Evolutionary conservation across 257 asterid genomes (phyloP), one percentile per base, ranked within the genome.

Genomic region (Vinca minor): DNA sequence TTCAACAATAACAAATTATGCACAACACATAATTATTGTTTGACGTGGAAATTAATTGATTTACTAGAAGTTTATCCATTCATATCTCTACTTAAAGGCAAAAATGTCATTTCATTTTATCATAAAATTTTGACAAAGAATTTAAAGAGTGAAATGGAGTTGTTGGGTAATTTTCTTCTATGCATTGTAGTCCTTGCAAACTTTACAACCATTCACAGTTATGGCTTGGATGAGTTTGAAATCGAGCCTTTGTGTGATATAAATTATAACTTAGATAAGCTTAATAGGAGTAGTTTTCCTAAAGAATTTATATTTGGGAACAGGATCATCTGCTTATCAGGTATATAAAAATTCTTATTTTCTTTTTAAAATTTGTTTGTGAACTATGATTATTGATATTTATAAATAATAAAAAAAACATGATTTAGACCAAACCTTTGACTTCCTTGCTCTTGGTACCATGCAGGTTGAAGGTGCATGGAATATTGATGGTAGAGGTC

Each of bases 321-420:
- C 76, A 18, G 55, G 71, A 2, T 59, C 76, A 3, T 26, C 76
- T 28, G 76, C 76, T 20, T 72, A 66, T 60, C 68, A 66, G 71
- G 76, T 66, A 54, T 18, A 17, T 42, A 25, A 12, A 34, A 17
- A 41, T 1, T 10, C 13, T 4, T 41, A 3, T 8, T 41, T 12
- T 1, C 1, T 1, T 8, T 4, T 41, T 17, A 41, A 8, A 39
- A 39, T n/a, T n/a, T n/a, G n/a, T n/a, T n/a, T n/a, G n/a, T n/a
- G n/a, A n/a, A n/a, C n/a, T n/a, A n/a, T n/a, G n/a, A n/a, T n/a
- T n/a, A n/a, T n/a, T n/a, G n/a, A 8, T 11, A 7, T 12, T 41
- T 41, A 15, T 34, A 34, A n/a, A 7, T 34, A 34, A 34, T 34
- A 2, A 7, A 34, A 2, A 34, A 34, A 7, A 34, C 7, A n/a